Base-by-base conservation (phyloP, 805 yeast species). In the Yarrowia sp. region DNA sequence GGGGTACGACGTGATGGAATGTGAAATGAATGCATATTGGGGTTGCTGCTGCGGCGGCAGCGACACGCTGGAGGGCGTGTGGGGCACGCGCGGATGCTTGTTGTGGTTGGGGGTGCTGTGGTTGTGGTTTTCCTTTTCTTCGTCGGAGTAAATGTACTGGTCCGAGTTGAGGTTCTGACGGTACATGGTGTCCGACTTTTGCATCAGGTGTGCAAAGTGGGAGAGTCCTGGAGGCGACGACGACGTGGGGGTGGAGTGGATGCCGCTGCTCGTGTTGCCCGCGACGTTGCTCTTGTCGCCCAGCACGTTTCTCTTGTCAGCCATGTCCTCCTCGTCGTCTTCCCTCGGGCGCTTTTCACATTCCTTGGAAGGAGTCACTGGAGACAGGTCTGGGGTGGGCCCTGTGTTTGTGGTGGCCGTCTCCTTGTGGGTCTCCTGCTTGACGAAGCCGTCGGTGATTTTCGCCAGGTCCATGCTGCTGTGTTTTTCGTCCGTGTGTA, bases 1-100 rank as follows among this genome's bases (percentile, higher is more conserved):
- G 15, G 96, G 92, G 75, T 87, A 94, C 0, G 97, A 91, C 19
- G 92, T 87, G 36, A 92, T 96, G 9, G 97, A 91, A 78, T 94
- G 98, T 24, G 96, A 87, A 71, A 94, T 94, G 78, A 94, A 94
- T 17, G 98, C 98, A 70, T 63, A 72, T 47, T 61, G 65, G 65
- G 52, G 50, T 17, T 17, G 43, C 38, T 19, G 60, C 30, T 20
- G 58, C 38, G 38, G 38, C 30, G 30, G 38, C 7, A 36, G 43
- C 12, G 58, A n/a, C 43, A 38, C 38, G 19, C 20, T 19, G 44
- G 60, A 19, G 19, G 60, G 60, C 42, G 60, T 53, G 44, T 53
- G 60, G 1, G 60, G 60, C 44, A 20, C 44, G 19, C 19, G 61
- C 38, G 38, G 38, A 36, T 12, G 38, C 30, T 24, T 24, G 19